Percentiles rank a stretch among this genome's conserved stretches.
phyloP scores from a whole-genome alignment of 2,329 filamentous ascomycete species.

The Verticillium albo-atrum region DNA sequence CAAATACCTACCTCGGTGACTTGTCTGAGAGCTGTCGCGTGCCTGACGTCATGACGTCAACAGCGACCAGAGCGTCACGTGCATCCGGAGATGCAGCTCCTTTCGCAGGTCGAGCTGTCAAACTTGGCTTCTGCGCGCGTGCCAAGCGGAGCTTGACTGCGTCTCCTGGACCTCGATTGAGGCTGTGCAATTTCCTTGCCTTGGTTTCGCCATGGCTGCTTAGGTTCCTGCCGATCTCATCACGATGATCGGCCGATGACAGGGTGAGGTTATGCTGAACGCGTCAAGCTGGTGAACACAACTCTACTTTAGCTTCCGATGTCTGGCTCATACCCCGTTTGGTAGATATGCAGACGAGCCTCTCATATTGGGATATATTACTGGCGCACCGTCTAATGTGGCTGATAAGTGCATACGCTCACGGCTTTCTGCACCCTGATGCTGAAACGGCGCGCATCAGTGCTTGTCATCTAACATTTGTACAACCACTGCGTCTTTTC shows the following conservation, averaged over 20 bases:
- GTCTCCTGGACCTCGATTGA: neutral
- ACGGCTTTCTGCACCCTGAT: too few species aligned
- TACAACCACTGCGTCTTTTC: slow-evolving; percentile 3
- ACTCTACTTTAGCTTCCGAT: too few species aligned
- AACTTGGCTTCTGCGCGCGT: neutral
- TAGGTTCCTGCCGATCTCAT: neutral
- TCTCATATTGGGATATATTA: too few species aligned
- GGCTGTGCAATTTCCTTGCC: neutral
- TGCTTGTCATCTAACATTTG: neutral
- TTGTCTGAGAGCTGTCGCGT: neutral
- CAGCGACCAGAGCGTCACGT: neutral
- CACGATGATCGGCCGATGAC: neutral
- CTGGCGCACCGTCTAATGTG: too few species aligned
- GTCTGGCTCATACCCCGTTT: neutral
- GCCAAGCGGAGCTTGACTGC: neutral
- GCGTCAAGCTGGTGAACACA: too few species aligned
- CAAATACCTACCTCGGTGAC: neutral
- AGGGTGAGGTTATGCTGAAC: neutral
- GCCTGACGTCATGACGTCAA: neutral
- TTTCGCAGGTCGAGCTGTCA: neutral
- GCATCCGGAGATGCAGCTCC: neutral
- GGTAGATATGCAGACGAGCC: too few species aligned
- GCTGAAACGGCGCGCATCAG: too few species aligned
- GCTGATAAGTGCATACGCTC: too few species aligned
- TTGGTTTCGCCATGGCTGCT: neutral